Evolutionary conservation across 108 stramenopile genomes (phyloP).

Genomic region (Licmophora abbreviata): DNA sequence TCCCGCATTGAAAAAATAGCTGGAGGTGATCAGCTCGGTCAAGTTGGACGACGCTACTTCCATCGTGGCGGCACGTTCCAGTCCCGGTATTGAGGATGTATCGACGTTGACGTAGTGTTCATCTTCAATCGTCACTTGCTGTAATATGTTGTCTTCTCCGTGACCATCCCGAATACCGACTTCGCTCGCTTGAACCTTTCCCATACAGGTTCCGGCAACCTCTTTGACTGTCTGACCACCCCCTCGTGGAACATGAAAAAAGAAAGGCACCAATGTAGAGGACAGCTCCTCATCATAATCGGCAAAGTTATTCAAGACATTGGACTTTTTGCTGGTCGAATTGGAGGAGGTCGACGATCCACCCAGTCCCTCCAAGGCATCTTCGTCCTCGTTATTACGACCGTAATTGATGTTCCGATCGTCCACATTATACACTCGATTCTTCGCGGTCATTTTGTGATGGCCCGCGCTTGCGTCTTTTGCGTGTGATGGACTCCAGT

Average conservation of each 20-base stretch:
- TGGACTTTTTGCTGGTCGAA: neutral
- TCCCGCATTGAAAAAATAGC: conserved; percentile 28
- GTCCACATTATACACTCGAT: neutral
- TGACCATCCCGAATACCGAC: conserved; percentile 39
- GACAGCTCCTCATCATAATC: neutral
- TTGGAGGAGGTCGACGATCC: neutral
- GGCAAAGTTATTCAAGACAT: conserved; percentile 4
- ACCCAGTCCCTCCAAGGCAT: conserved; percentile 7
- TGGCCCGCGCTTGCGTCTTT: too few relatives aligned
- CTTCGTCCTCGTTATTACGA: conserved; percentile 3
- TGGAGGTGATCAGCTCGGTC: conserved; percentile 31
- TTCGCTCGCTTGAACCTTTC: conserved; percentile 17
- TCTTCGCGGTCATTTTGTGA: too few relatives aligned
- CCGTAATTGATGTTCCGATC: conserved; percentile 9
- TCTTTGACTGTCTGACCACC: conserved; percentile 32
- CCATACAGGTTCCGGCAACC: conserved; percentile 27
- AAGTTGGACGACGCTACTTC: conserved; percentile 23
- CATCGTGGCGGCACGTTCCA: conserved; percentile 33
- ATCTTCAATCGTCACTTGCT: conserved; percentile 23
- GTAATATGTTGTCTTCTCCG: conserved; percentile 15
- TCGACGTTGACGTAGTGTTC: conserved; percentile 42
- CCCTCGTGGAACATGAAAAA: conserved; percentile 38
- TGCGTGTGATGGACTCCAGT: too few relatives aligned
- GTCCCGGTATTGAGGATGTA: conserved; percentile 25
- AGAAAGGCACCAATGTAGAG: conserved; percentile 13